Percentiles rank a stretch among this genome's conserved stretches.
phyloP scores from a whole-genome alignment of 352 stramenopile species.

The Pythium aquatile region DNA sequence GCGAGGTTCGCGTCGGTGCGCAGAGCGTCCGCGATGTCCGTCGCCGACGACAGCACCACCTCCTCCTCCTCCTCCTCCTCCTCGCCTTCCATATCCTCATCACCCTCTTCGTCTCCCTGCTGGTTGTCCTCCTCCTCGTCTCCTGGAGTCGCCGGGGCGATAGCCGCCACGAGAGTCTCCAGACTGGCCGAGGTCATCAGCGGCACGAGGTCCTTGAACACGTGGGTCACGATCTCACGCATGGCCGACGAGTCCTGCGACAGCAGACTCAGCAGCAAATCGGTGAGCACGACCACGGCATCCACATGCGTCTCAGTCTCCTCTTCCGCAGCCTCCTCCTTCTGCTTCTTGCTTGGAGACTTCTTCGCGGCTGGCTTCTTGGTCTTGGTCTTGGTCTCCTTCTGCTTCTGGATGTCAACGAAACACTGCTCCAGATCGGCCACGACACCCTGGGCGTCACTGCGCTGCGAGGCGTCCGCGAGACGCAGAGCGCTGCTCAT shows the following conservation, averaged over 20 bases:
- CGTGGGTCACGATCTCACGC: constrained; percentile 80
- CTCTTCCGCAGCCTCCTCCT: constrained; percentile 22
- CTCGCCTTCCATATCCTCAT: constrained; percentile 44
- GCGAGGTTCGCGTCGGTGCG: constrained; percentile 58
- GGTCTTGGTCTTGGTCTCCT: constrained; percentile 32
- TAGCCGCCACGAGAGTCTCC: constrained; percentile 68
- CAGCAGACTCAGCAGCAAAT: constrained; percentile 81
- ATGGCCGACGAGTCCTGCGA: constrained; percentile 81
- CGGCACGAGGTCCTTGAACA: constrained; percentile 73
- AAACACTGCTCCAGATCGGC: constrained; percentile 75
- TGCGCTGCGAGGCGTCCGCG: constrained; percentile 61
- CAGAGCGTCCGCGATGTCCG: constrained; percentile 70
- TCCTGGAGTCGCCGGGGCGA: constrained; percentile 39
- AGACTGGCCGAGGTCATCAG: constrained; percentile 61
- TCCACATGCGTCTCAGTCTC: constrained; percentile 33
- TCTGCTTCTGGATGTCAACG: constrained; percentile 40
- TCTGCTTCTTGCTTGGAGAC: constrained; percentile 20
- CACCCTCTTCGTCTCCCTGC: constrained; percentile 41
- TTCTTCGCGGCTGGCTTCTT: constrained; percentile 30
- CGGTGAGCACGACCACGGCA: constrained; percentile 74
- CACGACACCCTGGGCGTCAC: constrained; percentile 52
- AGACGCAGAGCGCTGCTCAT: constrained; percentile 76
- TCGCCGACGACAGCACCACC: constrained; percentile 49
- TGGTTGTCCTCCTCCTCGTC: constrained; percentile 39
- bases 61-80: constrained; percentile 55